Percentiles rank a stretch among this genome's conserved stretches.
These are phyloP conservation scores for Candida ficus DNA, from an alignment of 805 yeast species.

Conservation along the genomic window DNA sequence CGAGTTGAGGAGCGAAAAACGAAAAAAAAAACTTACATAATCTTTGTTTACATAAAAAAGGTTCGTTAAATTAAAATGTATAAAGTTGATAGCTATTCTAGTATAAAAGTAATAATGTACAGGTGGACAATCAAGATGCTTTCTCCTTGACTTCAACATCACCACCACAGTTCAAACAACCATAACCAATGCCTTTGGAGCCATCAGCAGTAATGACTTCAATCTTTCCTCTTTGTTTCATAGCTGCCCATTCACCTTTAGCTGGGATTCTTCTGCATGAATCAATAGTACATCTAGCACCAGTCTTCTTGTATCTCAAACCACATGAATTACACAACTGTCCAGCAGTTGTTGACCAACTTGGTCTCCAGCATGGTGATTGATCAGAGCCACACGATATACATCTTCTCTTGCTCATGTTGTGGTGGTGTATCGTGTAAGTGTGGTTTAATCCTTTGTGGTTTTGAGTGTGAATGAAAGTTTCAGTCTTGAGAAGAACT, in stretches of 20 bases:
- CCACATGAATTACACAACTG: constrained; percentile 97
- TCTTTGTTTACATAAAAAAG: too few species aligned
- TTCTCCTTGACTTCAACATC: constrained; percentile 42
- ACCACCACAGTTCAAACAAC: constrained; percentile 57
- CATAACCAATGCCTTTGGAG: constrained; percentile 30
- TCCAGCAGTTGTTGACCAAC: constrained; percentile 89
- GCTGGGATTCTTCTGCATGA: constrained; percentile 88
- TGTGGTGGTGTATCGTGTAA: constrained; percentile 25
- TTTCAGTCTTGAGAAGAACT: constrained; percentile 12
- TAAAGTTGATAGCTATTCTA: background rate
- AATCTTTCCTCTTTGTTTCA: constrained; percentile 64
- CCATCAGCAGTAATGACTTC: constrained; percentile 25
- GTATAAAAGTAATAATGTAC: background rate
- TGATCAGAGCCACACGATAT: constrained; percentile 87
- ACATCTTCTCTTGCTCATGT: constrained; percentile 49
- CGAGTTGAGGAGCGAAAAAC: too few species aligned
- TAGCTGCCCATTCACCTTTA: constrained; percentile 89
- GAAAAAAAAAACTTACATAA: background rate
- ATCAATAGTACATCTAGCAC: constrained; percentile 77
- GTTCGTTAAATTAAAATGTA: background rate
- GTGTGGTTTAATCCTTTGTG: constrained; percentile 26
- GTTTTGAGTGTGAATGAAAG: constrained; percentile 24
- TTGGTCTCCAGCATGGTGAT: constrained; percentile 98
- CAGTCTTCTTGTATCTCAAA: constrained; percentile 86
- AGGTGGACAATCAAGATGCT: background rate